Conservation (phyloP, 176 grass and related monocot genomes). For the Carex littledalei region DNA sequence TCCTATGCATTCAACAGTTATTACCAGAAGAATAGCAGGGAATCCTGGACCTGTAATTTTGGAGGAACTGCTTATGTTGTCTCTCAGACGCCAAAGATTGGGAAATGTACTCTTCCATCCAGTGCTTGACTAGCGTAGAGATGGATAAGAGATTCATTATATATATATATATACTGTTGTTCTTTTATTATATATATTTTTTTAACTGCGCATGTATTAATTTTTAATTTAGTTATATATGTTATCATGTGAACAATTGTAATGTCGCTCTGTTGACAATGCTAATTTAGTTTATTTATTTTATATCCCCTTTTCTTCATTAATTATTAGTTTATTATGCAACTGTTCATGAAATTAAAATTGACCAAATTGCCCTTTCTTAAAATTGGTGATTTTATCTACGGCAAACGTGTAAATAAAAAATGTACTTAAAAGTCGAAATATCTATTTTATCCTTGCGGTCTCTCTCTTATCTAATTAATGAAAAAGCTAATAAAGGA, state of each 20-base stretch:
- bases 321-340: no score
- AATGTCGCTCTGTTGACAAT: no score
- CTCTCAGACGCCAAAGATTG: background rate
- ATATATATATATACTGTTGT: background rate
- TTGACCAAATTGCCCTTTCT: no score
- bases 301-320: no score
- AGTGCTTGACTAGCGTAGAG: background rate
- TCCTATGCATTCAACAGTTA: conserved; percentile 25
- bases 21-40: conserved; percentile 8
- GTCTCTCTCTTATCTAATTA: no score
- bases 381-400: no score
- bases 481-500: no score
- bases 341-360: no score
- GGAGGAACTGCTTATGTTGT: background rate
- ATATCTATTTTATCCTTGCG: no score
- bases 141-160: background rate
- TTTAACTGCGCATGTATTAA: background rate
- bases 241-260: background rate
- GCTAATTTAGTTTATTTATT: no score
- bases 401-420: no score
- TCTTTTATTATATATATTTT: background rate
- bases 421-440: no score
- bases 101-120: background rate
- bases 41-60: background rate
- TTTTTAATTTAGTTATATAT: background rate